phyloP scores from a whole-genome alignment of 441 rosid species.

The Mallotus japonicus region DNA sequence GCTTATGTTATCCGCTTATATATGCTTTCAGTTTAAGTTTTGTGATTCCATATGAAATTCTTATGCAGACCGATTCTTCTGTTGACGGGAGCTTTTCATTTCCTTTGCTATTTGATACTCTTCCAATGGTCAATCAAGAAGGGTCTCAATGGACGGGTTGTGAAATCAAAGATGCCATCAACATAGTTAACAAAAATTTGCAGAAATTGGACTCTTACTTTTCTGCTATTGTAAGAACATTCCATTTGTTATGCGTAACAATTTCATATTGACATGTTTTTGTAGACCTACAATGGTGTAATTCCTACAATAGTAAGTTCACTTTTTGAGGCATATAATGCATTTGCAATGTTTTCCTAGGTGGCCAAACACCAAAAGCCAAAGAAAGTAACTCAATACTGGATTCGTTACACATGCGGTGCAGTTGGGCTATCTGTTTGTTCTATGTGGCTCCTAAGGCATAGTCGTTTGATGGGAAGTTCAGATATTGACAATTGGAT shows the following conservation, averaged over 20 bases:
- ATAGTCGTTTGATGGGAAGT: slow-evolving; percentile 93
- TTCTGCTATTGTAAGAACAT: slow-evolving; percentile 52
- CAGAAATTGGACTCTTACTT: slow-evolving; percentile 63
- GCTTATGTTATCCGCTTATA: slow-evolving; percentile 9
- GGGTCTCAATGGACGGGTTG: slow-evolving; percentile 73
- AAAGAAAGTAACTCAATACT: slow-evolving; percentile 57
- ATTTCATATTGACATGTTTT: slow-evolving; percentile 3
- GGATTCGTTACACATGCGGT: slow-evolving; percentile 83
- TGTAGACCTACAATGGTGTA: not conserved
- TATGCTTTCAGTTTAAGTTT: slow-evolving; percentile 13
- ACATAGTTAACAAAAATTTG: slow-evolving; percentile 61
- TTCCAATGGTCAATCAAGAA: slow-evolving; percentile 60
- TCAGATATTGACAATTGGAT: slow-evolving; percentile 91
- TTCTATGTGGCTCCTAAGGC: slow-evolving; percentile 80
- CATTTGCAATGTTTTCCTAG: slow-evolving; percentile 33
- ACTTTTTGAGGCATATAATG: slow-evolving; percentile 12
- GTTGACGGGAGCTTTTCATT: slow-evolving; percentile 57
- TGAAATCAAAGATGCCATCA: slow-evolving; percentile 69
- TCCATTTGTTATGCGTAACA: not conserved
- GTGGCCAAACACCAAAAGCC: slow-evolving; percentile 83
- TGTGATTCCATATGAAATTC: slow-evolving; percentile 9
- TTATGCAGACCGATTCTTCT: slow-evolving; percentile 62
- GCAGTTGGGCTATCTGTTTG: slow-evolving; percentile 74
- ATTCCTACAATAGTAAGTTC: slow-evolving; percentile 12
- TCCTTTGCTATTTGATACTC: slow-evolving; percentile 63